Evolutionary conservation across 495 filamentous ascomycete species (phyloP), one percentile per base, ranked within the genome.

Genomic region (Neurospora sp.): DNA sequence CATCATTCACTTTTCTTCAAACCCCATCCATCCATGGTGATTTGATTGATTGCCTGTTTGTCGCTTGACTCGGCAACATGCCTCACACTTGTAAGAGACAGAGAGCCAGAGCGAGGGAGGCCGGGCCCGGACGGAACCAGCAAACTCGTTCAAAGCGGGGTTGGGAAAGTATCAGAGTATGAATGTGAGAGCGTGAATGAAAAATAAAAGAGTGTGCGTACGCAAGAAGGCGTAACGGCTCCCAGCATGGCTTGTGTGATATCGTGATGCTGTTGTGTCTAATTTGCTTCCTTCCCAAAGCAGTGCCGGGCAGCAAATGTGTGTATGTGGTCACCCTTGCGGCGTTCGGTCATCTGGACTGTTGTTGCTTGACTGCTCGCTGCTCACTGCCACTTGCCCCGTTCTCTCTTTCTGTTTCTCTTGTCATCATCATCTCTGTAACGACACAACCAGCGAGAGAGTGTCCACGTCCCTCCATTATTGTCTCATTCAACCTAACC

Each of bases 201-300:
- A 48, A 20, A 48, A 46, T 3, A 10, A 46, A 48, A 20, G n/a
- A 20, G 44, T 9, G 44, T 69, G 69, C 18, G 18, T 48, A 48
- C n/a, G 44, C 20, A 10, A 40, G 69, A 46, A 66, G 54, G 54
- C 54, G 54, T 66, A 9, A 35, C 76, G 76, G 76, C 74, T 75
- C 62, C 71, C 66, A 66, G 74, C 76, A 75, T 73, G 69, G 74
- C 54, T 70, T 73, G 70, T 77, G 76, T 73, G 76, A 74, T 76
- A 72, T 75, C 54, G 59, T 37, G 59, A 77, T 73, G 76, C 59
- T 69, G 73, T 72, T 69, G 73, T 72, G 74, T 74, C 39, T 23
- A 69, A 40, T 73, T 72, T 72, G 31, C 42, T 69, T 72, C 39
- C 70, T 37, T 48, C 70, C 39, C 41, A 72, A 42, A 72, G 31